Base-by-base conservation (phyloP, 352 stramenopile genomes). In the Blastocystis sp. region DNA sequence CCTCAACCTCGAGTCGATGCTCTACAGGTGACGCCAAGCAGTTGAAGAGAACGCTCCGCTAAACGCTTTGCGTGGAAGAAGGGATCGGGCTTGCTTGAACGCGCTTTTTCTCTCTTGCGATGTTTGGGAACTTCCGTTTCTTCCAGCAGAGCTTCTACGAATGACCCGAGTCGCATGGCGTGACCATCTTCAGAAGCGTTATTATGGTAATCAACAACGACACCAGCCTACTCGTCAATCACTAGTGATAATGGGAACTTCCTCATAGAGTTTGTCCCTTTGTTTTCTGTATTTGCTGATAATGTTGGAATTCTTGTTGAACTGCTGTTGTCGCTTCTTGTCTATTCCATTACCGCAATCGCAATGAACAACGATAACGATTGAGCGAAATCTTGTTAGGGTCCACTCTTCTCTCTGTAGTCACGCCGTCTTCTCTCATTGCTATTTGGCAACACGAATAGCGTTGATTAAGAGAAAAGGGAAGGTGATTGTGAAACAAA, bases 271-370 rank as follows among this genome's bases (percentile, higher is more conserved):
- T 42, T 81, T 34, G 42, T 65, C 71, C 57, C 66, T 81, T 34
- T 81, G 71, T 40, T 81, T 21, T 34, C 71, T 45, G 40, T 81
- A 81, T 65, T 81, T 81, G 43, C 40, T 63, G 66, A 81, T 81
- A 24, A 81, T 81, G 24, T 81, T 81, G 4, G 71, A 81, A 65
- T 81, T 81, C 17, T 64, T 63, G 52, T 81, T 81, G 48, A 68
- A 81, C 40, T 65, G 64, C 24, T 81, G 71, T 21, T 43, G 21
- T 81, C 71, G 28, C n/a, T 66, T 64, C 42, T 65, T 64, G 34
- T 81, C 71, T 81, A 81, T 45, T 66, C 17, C 2, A n/a, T 38
- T 66, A 34, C 38, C 3, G 4, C 0, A 66, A 45, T 21, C 40
- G 14, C 24, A 45, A 52, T 14, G 1, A 17, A 34, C 9, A 2